Conservation (phyloP, 1,284 basidiomycete species). For the Ganoderma meredithae region DNA sequence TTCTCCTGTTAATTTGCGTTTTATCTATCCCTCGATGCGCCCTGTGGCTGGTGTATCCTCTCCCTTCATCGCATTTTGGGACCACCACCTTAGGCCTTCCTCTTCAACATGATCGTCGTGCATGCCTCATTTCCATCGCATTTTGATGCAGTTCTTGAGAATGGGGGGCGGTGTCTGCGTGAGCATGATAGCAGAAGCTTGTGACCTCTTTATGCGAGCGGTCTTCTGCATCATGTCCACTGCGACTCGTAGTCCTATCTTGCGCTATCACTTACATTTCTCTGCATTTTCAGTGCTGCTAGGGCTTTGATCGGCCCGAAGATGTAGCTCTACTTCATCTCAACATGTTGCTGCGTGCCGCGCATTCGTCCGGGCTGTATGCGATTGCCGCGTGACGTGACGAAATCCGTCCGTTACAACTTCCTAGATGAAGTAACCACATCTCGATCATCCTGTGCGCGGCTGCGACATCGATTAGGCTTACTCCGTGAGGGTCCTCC, state of each 20-base stretch:
- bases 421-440: slow-evolving; percentile 1
- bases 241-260: neutral
- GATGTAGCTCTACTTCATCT: neutral
- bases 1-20: neutral
- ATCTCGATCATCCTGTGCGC: neutral
- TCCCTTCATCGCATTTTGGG: neutral
- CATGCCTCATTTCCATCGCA: neutral
- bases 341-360: neutral
- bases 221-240: slow-evolving; percentile 1
- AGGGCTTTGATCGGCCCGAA: neutral
- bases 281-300: neutral
- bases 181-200: neutral
- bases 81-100: neutral
- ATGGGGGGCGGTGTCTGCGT: neutral
- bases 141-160: neutral
- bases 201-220: neutral
- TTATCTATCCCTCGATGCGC: neutral
- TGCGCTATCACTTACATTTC: neutral
- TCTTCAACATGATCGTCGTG: neutral
- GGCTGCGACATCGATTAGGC: neutral
- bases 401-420: neutral
- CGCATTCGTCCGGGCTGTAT: neutral
- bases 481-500: neutral
- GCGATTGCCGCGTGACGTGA: slow-evolving; percentile 2
- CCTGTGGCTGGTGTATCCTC: neutral